These are phyloP conservation scores for Xylaria sp. DNA, from an alignment of 495 filamentous ascomycete species.

Conservation along the genomic window DNA sequence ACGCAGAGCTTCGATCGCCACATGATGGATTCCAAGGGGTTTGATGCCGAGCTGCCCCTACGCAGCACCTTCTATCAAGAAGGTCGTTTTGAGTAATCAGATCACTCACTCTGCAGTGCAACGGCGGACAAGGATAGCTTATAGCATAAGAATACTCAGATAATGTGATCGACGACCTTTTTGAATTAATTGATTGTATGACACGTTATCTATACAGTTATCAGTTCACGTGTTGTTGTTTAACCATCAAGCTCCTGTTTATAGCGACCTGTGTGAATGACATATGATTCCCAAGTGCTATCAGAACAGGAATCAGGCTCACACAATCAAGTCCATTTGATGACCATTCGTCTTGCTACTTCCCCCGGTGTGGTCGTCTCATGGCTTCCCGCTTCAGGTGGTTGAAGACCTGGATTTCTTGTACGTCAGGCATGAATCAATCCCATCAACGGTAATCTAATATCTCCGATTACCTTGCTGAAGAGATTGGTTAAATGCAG, in stretches of 20 bases:
- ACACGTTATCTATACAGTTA: background rate
- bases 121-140: background rate
- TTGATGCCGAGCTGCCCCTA: conserved; percentile 28
- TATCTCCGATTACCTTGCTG: background rate
- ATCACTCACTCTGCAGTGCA: background rate
- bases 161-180: background rate
- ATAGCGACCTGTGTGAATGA: background rate
- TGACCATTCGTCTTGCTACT: background rate
- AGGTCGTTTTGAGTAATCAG: conserved; percentile 20
- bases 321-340: too few species aligned
- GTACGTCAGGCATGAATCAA: background rate
- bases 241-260: background rate
- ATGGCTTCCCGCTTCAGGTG: background rate
- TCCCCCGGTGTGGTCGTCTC: background rate
- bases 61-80: conserved; percentile 29
- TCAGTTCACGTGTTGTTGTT: background rate
- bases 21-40: conserved; percentile 30
- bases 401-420: background rate
- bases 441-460: background rate
- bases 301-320: background rate
- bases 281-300: background rate
- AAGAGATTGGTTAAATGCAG: background rate
- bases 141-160: background rate
- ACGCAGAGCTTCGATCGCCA: conserved; percentile 38
- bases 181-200: background rate